Base-by-base conservation (phyloP, 257 asterid genomes). In the Coffea eugenioides region DNA sequence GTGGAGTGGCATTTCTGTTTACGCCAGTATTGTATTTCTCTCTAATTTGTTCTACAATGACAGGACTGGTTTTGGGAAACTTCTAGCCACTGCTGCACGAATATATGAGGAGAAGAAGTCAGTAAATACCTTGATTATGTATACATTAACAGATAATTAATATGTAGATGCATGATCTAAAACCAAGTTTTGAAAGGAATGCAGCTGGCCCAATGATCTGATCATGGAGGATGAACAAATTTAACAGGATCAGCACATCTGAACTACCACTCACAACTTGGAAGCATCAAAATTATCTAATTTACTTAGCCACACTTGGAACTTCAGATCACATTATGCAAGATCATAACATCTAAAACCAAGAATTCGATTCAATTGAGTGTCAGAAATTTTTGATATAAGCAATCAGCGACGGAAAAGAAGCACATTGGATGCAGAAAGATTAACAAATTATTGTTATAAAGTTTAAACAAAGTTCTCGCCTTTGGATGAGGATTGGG, bases 401-500 rank as follows among this genome's bases (percentile, higher is more conserved):
- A 74, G 45, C 77, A 52, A 31, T 11, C 21, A 73, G 1, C 8
- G 15, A 73, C 13, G 27, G 27, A 41, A 5, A 68, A 39, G 14
- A 21, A 6, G 65, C 27, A 57, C 65, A 57, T 6, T 57, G 65
- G 65, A 20, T 57, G 65, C 65, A 57, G 25, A 57, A 21, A 20
- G 25, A 57, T 57, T 57, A 10, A 57, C 20, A 57, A 57, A 57
- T 20, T 57, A 10, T 57, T 25, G 23, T 20, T 57, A 57, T 7
- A 57, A 57, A 57, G 23, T 56, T 51, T 39, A 45, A 78, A 68
- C 6, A 70, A 39, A 72, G 64, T 5, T 66, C 25, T 82, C 43
- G 90, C 97, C 97, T 82, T 82, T 83, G 13, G 96, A 85, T 46
- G 96, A 85, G 13, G 97, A 84, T 21, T 94, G 97, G 75, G 91